Conservation (phyloP, 1,284 basidiomycete species). For the Ustilago loliicola region DNA sequence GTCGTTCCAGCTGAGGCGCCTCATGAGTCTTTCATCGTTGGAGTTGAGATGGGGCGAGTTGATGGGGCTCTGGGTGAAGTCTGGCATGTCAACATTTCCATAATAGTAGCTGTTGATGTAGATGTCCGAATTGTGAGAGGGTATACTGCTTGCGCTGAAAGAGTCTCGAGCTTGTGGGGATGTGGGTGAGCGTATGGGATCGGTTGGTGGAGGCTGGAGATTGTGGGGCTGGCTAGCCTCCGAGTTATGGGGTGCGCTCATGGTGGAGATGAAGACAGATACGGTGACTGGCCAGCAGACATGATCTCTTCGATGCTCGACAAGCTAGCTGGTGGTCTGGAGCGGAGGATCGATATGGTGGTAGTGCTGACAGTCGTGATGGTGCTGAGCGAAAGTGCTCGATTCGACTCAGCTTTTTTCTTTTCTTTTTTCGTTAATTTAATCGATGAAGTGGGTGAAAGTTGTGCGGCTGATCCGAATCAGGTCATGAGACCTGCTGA, state of each 20-base stretch:
- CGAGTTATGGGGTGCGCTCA: conserved; percentile 1
- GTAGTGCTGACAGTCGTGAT: neutral
- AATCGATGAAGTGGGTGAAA: neutral
- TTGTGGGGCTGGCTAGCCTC: conserved; percentile 11
- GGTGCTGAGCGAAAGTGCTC: neutral
- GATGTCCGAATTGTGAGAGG: conserved; percentile 46
- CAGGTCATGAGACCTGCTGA: conserved; percentile 4
- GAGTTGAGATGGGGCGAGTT: conserved; percentile 28
- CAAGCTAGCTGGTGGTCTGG: neutral
- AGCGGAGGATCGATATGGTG: conserved; percentile 8
- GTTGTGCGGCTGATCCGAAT: conserved; percentile 3
- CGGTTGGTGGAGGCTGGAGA: conserved; percentile 23
- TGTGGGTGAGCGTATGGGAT: conserved; percentile 27
- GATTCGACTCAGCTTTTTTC: neutral
- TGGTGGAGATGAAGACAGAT: neutral
- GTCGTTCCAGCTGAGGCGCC: conserved; percentile 44
- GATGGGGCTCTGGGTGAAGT: conserved; percentile 30
- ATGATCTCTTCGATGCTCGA: conserved; percentile 2
- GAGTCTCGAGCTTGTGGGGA: conserved; percentile 33
- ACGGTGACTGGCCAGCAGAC: neutral
- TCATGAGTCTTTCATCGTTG: conserved; percentile 40
- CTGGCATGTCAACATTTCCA: conserved; percentile 54
- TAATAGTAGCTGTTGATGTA: conserved; percentile 61
- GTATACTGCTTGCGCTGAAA: conserved; percentile 48
- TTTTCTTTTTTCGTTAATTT: too few relatives aligned